Evolutionary conservation across 805 yeast species (phyloP), one percentile per base, ranked within the genome.

Genomic region (Dipodascus albidus): DNA sequence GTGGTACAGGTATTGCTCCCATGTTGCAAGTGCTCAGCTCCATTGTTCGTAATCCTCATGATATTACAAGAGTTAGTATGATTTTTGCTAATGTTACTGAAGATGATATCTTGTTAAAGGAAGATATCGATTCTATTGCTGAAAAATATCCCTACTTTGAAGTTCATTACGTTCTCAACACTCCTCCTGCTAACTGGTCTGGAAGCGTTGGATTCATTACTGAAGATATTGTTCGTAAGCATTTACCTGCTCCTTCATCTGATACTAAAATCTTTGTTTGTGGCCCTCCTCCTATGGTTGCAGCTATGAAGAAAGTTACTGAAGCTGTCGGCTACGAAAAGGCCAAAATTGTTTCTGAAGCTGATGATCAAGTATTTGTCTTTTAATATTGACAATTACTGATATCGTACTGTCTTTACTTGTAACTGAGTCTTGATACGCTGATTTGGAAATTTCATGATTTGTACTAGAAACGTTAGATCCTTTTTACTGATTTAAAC

Each of bases 1-100:
- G 97, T 60, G 97, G 97, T 65, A 87, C 96, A 47, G 96, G 97
- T 67, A 85, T 89, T 63, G 85, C 96, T 4, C 96, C 96, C 67
- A 89, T 89, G 96, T 87, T 81, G 70, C 96, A 89, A 74, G 83
- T 89, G 78, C 81, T 68, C 60, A 86, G 49, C 76, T 80, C 93
- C 14, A 83, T 89, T 60, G 81, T 82, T 62, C 71, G 74, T 53
- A 80, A 89, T 64, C 90, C 95, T 19, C 70, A 75, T 11, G 97
- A 89, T 69, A 77, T 75, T 49, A 89, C 97, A 54, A 77, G 82
- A 67, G 79, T 88, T 57, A 72, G 78, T 54, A 74, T 89, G 61
- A 67, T 89, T 49, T 89, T 85, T 67, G 97, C 96, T 64, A 87
- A 86, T 63, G 87, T 83, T 52, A 75, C 80, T 42, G 83, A 78